Percentiles rank a stretch among this genome's conserved stretches.
These are phyloP conservation scores for Naganishia cerealis DNA, from an alignment of 1,284 basidiomycete genomes.

Conservation along the genomic window DNA sequence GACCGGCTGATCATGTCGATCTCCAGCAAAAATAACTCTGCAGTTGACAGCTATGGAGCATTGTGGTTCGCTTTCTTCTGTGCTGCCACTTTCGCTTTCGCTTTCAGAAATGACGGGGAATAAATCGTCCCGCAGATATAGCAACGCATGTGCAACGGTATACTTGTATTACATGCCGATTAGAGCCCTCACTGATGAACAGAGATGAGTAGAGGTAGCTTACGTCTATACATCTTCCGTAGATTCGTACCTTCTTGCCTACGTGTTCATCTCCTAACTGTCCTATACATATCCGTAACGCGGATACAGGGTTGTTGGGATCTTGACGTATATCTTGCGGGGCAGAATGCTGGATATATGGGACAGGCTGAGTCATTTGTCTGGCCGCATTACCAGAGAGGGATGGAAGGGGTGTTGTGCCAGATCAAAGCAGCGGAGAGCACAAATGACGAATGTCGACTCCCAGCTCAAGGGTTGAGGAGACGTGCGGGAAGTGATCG, in stretches of 20 bases:
- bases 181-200: neutral
- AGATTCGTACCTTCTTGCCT: slow-evolving; percentile 15
- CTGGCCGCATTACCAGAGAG: too few species aligned
- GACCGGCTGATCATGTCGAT: slow-evolving; percentile 5
- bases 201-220: neutral
- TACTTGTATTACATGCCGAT: neutral
- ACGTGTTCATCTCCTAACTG: slow-evolving; percentile 9
- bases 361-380: slow-evolving; percentile 1
- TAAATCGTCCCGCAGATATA: slow-evolving; percentile 16
- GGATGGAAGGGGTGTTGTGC: too few species aligned
- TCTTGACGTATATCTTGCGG: slow-evolving; percentile 14
- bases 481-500: too few species aligned
- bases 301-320: slow-evolving; percentile 16
- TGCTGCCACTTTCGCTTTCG: neutral
- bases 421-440: neutral
- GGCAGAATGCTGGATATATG: neutral
- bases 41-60: slow-evolving; percentile 2
- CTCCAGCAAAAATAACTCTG: neutral
- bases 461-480: too few species aligned
- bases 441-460: neutral
- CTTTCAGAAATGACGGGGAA: neutral
- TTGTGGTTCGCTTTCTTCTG: neutral
- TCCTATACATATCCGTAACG: slow-evolving; percentile 13
- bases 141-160: neutral
- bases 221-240: slow-evolving; percentile 21